phyloP scores from a whole-genome alignment of 305 asterid species.

The Fraxinus latifolia region DNA sequence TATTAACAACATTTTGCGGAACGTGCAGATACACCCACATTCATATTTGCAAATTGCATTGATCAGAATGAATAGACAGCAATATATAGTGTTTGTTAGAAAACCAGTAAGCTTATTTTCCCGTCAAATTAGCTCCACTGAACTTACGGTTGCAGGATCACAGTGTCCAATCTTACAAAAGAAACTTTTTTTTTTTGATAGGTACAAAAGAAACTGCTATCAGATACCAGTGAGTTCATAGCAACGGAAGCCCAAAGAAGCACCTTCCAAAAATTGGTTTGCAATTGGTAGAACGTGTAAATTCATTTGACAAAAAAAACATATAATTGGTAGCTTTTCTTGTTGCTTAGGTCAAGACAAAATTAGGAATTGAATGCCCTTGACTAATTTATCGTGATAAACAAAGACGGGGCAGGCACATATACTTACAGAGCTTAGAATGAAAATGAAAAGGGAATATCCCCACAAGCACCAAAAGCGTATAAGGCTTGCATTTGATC shows the following conservation, averaged over 20 bases:
- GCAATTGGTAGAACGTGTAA: conserved; percentile 16
- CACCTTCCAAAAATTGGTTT: not conserved
- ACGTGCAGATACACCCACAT: not conserved
- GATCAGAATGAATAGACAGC: not conserved
- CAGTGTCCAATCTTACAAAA: not conserved
- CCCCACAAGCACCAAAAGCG: conserved; percentile 99
- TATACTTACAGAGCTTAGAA: conserved; percentile 73
- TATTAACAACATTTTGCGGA: not conserved
- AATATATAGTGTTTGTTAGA: not conserved
- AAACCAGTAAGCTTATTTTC: not conserved
- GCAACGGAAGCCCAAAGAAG: not conserved
- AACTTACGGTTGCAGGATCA: not conserved
- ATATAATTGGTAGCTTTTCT: not conserved
- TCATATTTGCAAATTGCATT: not conserved
- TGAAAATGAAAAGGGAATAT: conserved; percentile 80
- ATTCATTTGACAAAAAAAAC: not conserved
- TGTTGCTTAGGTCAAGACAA: not conserved
- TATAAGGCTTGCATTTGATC: conserved; percentile 71
- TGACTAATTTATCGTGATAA: not conserved
- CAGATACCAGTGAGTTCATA: not conserved
- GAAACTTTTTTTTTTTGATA: too few species aligned
- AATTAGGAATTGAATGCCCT: conserved; percentile 6
- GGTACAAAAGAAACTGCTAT: not conserved
- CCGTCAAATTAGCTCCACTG: not conserved
- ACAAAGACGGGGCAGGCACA: not conserved